Conservation (phyloP, 768 basidiomycete species). For the Coprinopsis cinerea region DNA sequence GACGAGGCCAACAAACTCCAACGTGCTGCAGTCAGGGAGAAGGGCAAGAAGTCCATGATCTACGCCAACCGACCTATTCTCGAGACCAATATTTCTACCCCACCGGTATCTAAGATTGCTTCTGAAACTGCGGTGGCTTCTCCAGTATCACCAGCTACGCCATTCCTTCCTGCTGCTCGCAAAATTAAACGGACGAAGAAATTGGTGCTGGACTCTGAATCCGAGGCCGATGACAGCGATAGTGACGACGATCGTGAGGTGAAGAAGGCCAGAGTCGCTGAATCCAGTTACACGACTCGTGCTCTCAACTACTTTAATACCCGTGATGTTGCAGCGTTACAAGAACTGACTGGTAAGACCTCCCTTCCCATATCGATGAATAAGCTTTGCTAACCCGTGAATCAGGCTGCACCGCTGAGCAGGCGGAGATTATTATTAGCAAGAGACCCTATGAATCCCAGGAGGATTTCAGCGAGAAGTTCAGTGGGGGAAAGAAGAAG, state of each 20-base stretch:
- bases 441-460: constrained; percentile 77
- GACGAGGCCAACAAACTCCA: constrained; percentile 69
- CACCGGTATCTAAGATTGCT: constrained; percentile 8
- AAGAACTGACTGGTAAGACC: constrained; percentile 69
- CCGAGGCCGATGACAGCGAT: constrained; percentile 25
- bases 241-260: constrained; percentile 37
- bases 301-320: constrained; percentile 69
- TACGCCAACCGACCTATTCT: constrained; percentile 61
- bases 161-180: constrained; percentile 34
- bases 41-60: constrained; percentile 78
- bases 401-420: constrained; percentile 71
- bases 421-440: constrained; percentile 72
- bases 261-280: constrained; percentile 27
- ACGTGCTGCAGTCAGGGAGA: constrained; percentile 60
- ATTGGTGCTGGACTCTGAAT: constrained; percentile 62
- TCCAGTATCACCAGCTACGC: constrained; percentile 37
- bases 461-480: constrained; percentile 68
- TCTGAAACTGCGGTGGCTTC: constrained; percentile 10
- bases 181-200: constrained; percentile 53
- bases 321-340: constrained; percentile 54
- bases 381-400: constrained; percentile 4
- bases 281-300: constrained; percentile 37
- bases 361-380: background rate
- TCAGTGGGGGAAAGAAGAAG: constrained; percentile 86
- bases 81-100: constrained; percentile 30